Evolutionary conservation across 495 filamentous ascomycete species (phyloP).

Genomic region (Amphirosellinia nigrospora): DNA sequence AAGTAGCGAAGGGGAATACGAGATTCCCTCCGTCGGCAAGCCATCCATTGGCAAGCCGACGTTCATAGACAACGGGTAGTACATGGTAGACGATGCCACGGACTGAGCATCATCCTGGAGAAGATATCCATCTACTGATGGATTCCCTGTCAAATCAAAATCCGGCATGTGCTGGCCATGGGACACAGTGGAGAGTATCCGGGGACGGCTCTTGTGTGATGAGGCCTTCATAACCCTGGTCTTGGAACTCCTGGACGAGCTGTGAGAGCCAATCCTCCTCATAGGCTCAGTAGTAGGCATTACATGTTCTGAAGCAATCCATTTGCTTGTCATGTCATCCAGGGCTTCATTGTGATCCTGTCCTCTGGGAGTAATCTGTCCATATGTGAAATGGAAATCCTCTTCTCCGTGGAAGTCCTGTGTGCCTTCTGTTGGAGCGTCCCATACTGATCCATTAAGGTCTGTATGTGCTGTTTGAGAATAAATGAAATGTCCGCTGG

Average conservation of each 20-base stretch:
- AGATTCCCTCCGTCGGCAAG: constrained; percentile 48
- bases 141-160: constrained; percentile 58
- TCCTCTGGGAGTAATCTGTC: constrained; percentile 55
- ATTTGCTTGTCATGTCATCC: constrained; percentile 54
- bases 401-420: constrained; percentile 61
- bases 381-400: constrained; percentile 55
- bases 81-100: constrained; percentile 49
- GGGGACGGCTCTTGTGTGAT: constrained; percentile 50
- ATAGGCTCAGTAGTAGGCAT: constrained; percentile 52
- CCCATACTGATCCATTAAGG: constrained; percentile 57
- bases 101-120: constrained; percentile 54
- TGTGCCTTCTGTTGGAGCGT: constrained; percentile 57
- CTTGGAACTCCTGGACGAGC: constrained; percentile 56
- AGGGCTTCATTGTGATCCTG: constrained; percentile 52
- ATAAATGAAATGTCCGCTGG: constrained; percentile 58
- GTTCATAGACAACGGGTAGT: constrained; percentile 47
- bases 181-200: constrained; percentile 51
- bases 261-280: constrained; percentile 53
- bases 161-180: constrained; percentile 54
- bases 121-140: constrained; percentile 54
- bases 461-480: constrained; percentile 61
- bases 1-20: constrained; percentile 46
- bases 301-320: constrained; percentile 45
- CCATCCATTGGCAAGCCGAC: constrained; percentile 47
- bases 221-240: constrained; percentile 53